phyloP scores from a whole-genome alignment of 1,139 yeast genomes.

The Pichia sp. region DNA sequence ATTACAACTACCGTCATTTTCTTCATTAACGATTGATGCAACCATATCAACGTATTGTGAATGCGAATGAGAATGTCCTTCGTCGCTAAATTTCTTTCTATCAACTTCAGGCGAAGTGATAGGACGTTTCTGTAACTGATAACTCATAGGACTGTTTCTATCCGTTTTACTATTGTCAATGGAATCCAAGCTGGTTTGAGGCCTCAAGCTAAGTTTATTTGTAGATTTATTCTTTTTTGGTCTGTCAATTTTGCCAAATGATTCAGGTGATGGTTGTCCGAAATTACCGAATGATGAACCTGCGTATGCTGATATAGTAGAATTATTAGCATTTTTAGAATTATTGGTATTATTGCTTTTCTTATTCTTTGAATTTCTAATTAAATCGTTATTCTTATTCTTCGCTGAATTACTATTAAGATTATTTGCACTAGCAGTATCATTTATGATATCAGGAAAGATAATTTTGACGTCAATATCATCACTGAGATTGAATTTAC shows the following conservation, averaged over 20 bases:
- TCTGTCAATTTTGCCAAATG: constrained; percentile 12
- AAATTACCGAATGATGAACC: constrained; percentile 16
- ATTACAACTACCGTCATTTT: constrained; percentile 1
- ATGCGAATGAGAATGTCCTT: constrained; percentile 3
- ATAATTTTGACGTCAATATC: constrained; percentile 3
- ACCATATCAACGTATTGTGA: constrained; percentile 29
- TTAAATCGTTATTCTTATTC: not conserved
- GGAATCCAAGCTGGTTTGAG: constrained; percentile 2
- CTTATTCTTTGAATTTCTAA: not conserved
- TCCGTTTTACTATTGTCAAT: not conserved
- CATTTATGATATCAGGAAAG: not conserved
- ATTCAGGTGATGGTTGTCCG: constrained; percentile 10
- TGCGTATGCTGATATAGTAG: constrained; percentile 8
- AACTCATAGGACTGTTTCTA: not conserved
- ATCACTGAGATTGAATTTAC: constrained; percentile 3
- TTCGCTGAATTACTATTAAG: not conserved
- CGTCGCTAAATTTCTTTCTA: not conserved
- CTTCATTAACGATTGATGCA: constrained; percentile 29
- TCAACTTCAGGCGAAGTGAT: constrained; percentile 1
- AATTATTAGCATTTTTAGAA: not conserved
- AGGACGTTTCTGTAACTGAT: constrained; percentile 3
- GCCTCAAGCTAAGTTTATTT: constrained; percentile 1
- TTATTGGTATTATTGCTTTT: not conserved
- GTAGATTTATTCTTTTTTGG: constrained; percentile 4
- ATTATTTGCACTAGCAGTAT: not conserved